Evolutionary conservation across 2,329 filamentous ascomycete species (phyloP).

Genomic region (Aureobasidium subglaciale): DNA sequence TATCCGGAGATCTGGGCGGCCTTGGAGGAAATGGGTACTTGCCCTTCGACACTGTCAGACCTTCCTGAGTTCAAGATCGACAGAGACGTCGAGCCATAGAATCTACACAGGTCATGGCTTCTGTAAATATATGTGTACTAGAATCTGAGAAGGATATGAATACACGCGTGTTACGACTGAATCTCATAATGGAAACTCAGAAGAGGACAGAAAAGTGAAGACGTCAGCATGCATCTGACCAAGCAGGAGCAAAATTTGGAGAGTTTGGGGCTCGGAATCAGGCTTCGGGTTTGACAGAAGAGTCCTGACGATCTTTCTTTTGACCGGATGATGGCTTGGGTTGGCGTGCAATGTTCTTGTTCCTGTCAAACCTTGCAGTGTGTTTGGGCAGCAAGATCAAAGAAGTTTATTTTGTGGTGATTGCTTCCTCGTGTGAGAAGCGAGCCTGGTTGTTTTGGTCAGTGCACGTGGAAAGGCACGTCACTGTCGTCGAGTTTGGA

Average conservation of each 20-base stretch:
- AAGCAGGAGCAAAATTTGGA: not conserved
- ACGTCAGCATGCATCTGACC: constrained; percentile 3
- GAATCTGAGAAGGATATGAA: too few species aligned
- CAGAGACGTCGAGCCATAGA: constrained; percentile 18
- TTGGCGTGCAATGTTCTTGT: not conserved
- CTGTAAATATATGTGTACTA: not conserved
- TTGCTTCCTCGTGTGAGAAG: not conserved
- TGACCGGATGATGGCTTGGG: not conserved
- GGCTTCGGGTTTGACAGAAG: constrained; percentile 7
- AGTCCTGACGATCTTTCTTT: constrained; percentile 8
- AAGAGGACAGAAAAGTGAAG: not conserved
- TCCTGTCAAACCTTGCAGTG: constrained; percentile 2
- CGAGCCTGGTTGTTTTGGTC: constrained; percentile 1
- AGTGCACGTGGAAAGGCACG: not conserved
- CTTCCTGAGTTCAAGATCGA: constrained; percentile 24
- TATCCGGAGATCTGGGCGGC: constrained; percentile 65
- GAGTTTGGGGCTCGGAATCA: not conserved
- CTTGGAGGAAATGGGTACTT: constrained; percentile 48
- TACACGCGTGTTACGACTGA: too few species aligned
- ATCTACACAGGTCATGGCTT: not conserved
- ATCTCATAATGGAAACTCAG: too few species aligned
- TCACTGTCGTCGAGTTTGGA: not conserved
- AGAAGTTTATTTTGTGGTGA: not conserved
- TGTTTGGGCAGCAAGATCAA: constrained; percentile 9
- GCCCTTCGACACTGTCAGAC: constrained; percentile 17